A percentile compares a stretch with the other conserved stretches of the same genome.
phyloP scores from a whole-genome alignment of 2,329 filamentous ascomycete genomes.

The Alternaria triticina region DNA sequence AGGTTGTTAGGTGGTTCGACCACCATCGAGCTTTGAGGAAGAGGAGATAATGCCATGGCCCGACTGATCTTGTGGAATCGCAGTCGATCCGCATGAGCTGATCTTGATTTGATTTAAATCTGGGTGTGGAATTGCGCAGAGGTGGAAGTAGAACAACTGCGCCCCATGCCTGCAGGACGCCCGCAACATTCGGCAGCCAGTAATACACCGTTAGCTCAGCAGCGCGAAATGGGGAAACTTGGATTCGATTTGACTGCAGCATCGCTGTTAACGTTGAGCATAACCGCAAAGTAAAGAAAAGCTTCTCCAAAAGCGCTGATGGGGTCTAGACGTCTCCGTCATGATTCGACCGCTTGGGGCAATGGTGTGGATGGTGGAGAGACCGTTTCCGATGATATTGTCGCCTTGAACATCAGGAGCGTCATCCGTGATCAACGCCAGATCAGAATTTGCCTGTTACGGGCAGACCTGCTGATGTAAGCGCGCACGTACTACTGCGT shows the following conservation, averaged over 20 bases:
- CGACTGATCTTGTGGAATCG: neutral
- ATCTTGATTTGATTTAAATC: neutral
- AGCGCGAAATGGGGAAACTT: neutral
- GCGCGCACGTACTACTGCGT: neutral
- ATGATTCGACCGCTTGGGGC: too few species aligned
- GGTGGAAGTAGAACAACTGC: neutral
- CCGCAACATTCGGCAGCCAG: neutral
- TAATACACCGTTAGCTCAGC: neutral
- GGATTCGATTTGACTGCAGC: neutral
- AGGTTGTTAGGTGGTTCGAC: neutral
- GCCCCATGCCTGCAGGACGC: neutral
- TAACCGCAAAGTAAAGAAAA: neutral
- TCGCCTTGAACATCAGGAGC: slow-evolving; percentile 7
- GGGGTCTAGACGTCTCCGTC: neutral
- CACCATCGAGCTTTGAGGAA: neutral
- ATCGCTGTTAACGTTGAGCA: neutral
- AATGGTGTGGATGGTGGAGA: neutral
- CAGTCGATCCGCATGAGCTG: neutral
- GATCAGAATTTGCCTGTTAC: neutral
- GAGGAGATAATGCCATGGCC: neutral
- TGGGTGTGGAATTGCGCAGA: neutral
- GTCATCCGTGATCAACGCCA: slow-evolving; percentile 3
- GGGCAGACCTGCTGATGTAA: neutral
- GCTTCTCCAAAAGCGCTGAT: neutral
- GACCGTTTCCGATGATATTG: neutral